Evolutionary conservation across 257 asterid species (phyloP), one percentile per base, ranked within the genome.

Genomic region (Scutellaria minor): DNA sequence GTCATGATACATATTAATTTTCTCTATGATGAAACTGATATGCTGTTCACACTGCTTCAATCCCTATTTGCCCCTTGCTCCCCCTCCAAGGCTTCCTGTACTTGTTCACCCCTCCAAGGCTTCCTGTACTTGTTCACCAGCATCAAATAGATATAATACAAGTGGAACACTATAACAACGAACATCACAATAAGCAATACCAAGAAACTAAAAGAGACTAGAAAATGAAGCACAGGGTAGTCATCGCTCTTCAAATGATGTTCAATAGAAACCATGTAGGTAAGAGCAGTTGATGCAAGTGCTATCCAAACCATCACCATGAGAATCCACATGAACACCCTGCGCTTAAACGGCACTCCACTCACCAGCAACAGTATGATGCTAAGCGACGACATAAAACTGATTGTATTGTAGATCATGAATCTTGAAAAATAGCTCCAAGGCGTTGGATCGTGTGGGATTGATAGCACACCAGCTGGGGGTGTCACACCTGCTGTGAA

Each of bases 401-500:
- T 22, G 8, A 31, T 44, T 0, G 66, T 60, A 48, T 60, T 60
- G 50, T 60, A 60, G 7, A 60, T 14, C 47, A 60, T 1, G 66
- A 60, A 60, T 7, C 66, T 39, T 1, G 27, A 3, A 7, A 39
- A 60, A 2, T 3, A 11, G 8, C 27, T n/a, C 48, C 45, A 60
- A 0, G 46, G 3, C 13, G 11, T 14, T 1, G 20, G 27, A 2
- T 14, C 13, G 10, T 13, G 47, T 13, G 39, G 24, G 12, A 35
- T 6, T 6, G 27, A 0, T 7, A 39, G 14, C 66, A 60, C 18
- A 5, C 66, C 66, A 6, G 66, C 10, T 1, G 66, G 66, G 9
- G 66, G 66, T 2, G 66, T 4, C 31, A 60, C 13, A 10, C 66
- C 66, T 0, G 66, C 66, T 14, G 66, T 40, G 45, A 60, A 60